Evolutionary conservation across 2,329 filamentous ascomycete species (phyloP), one percentile per base, ranked within the genome.

Genomic region (Xylaria sp.): DNA sequence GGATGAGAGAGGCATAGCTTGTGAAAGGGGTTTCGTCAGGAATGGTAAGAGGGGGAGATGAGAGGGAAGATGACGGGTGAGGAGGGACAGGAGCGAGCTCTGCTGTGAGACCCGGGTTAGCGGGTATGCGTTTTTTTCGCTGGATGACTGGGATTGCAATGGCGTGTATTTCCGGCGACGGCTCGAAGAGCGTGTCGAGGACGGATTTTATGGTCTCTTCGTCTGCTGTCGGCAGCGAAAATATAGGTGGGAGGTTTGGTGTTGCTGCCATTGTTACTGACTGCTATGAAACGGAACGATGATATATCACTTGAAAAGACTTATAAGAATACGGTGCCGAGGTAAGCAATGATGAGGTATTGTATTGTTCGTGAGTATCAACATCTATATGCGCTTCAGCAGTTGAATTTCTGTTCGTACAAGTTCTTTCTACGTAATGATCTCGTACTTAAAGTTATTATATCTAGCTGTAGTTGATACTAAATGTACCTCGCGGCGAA

Each of bases 141-240:
- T 83, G 84, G n/a, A 97, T 83, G 2, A 91, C 82, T 1, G 92
- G 92, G 6, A 93, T 79, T 18, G 92, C 88, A 15, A 96, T 85
- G 13, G 86, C 84, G 79, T 95, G 93, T 1, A 98, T 88, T 60
- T 90, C 88, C 0, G 87, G 83, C 63, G 91, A 94, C 18, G 93
- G 92, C 79, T 98, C 94, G 80, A 98, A 97, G 68, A 97, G 90
- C 3, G 90, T 85, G 81, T 97, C 92, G 58, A 97, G 87, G 59
- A 90, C 83, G 4, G 80, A 77, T 46, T 84, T 85, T 65, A 92
- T 86, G 23, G 86, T 82, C 33, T 83, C 75, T 36, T 88, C 84
- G 20, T 89, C 78, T 58, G 91, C 86, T 56, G 82, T 81, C 31
- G 85, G 82, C 48, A 97, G 82, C 15, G 82, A 81, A 55, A 83